A percentile compares a stretch with the other conserved stretches of the same genome.
Evolutionary conservation across 2,329 filamentous ascomycete genomes (phyloP).

Genomic region (Teratosphaeria viscida): DNA sequence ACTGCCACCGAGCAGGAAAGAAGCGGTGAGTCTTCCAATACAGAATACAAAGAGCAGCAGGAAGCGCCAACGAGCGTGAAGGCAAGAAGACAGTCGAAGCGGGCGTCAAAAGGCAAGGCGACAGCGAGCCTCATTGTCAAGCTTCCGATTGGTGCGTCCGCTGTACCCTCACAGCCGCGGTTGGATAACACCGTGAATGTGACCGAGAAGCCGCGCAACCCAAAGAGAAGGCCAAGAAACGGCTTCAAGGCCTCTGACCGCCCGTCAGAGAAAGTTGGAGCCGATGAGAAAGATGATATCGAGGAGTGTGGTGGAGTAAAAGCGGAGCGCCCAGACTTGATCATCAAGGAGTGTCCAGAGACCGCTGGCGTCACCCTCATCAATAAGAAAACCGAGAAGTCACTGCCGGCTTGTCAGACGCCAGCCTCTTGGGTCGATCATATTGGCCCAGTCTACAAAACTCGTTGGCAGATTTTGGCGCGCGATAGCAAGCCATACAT

Average conservation of each 20-base stretch:
- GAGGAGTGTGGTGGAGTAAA: not conserved
- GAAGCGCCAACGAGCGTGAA: not conserved
- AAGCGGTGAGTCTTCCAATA: not conserved
- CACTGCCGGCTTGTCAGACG: not conserved
- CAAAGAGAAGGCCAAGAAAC: not conserved
- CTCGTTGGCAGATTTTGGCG: constrained; percentile 13
- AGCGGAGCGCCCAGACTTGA: not conserved
- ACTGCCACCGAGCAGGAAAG: not conserved
- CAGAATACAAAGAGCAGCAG: not conserved
- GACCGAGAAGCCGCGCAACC: not conserved
- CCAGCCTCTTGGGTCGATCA: constrained; percentile 4
- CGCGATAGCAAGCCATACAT: constrained; percentile 15
- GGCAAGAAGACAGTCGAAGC: not conserved
- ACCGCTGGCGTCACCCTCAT: not conserved
- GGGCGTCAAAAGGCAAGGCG: not conserved
- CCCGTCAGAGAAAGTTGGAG: not conserved
- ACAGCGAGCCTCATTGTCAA: not conserved
- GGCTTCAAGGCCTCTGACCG: not conserved
- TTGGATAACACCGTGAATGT: not conserved
- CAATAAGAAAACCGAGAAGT: not conserved
- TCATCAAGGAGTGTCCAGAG: not conserved
- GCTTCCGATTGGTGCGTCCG: not conserved
- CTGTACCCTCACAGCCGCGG: not conserved
- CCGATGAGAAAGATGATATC: not conserved
- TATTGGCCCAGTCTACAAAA: constrained; percentile 12